Percentiles rank a stretch among this genome's conserved stretches.
These are phyloP conservation scores for Petunia axillaris DNA, from an alignment of 257 asterid species.

Conservation along the genomic window DNA sequence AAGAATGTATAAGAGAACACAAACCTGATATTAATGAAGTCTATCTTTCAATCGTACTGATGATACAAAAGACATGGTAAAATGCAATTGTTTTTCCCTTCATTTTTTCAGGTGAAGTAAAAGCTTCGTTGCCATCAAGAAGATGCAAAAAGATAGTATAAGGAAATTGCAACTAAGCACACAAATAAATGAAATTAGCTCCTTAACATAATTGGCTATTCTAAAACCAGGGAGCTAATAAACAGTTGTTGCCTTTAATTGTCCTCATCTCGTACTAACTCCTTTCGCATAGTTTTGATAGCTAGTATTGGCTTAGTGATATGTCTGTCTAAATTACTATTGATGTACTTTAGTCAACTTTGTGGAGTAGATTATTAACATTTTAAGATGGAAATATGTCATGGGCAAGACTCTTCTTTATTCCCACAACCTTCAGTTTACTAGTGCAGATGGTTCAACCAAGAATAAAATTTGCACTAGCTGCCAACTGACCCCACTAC, in stretches of 20 bases:
- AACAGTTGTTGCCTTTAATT: background rate
- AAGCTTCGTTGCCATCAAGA: too few relatives aligned
- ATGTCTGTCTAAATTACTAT: conserved; percentile 3
- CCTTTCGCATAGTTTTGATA: conserved; percentile 13
- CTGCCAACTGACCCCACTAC: conserved; percentile 3
- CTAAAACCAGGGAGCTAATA: too few relatives aligned
- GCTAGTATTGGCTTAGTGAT: background rate
- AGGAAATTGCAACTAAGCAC: too few relatives aligned
- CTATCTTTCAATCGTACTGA: conserved; percentile 14
- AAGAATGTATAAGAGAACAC: conserved; percentile 6
- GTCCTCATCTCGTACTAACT: background rate
- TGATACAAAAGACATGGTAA: background rate
- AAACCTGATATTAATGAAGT: conserved; percentile 17
- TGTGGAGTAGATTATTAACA: background rate
- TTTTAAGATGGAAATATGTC: background rate
- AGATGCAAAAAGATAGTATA: too few relatives aligned
- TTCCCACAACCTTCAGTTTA: background rate
- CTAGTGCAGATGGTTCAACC: background rate
- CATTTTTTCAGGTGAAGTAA: too few relatives aligned
- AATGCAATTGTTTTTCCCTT: background rate
- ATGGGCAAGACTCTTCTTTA: background rate
- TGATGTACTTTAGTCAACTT: background rate
- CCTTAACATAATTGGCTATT: too few relatives aligned
- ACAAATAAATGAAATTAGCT: too few relatives aligned
- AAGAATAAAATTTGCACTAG: background rate